Percentiles rank a stretch among this genome's conserved stretches.
Evolutionary conservation across 2,329 filamentous ascomycete genomes (phyloP).

Genomic region (Mycosphaerella arachidis): DNA sequence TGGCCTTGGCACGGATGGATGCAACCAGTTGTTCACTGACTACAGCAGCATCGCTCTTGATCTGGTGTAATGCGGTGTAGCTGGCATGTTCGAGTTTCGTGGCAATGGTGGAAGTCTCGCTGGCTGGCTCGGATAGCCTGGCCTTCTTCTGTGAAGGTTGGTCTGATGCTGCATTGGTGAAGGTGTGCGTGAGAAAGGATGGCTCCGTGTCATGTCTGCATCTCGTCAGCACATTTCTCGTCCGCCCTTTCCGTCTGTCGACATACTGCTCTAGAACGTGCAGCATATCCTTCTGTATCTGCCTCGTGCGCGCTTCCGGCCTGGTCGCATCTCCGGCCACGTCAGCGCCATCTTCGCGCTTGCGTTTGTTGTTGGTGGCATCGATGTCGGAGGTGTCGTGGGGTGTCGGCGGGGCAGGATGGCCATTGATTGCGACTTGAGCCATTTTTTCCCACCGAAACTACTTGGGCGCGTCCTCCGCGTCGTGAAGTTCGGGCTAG

Average conservation of each 20-base stretch:
- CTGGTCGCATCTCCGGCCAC: constrained; percentile 26
- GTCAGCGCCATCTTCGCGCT: constrained; percentile 36
- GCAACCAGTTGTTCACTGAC: constrained; percentile 39
- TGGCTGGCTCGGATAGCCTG: constrained; percentile 35
- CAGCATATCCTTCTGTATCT: constrained; percentile 39
- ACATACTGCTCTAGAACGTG: constrained; percentile 40
- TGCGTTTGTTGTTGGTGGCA: constrained; percentile 38
- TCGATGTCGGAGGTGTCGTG: constrained; percentile 2
- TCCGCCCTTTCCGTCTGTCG: neutral
- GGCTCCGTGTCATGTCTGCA: constrained; percentile 40
- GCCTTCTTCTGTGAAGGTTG: constrained; percentile 45
- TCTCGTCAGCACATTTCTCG: constrained; percentile 11
- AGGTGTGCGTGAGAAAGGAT: constrained; percentile 41
- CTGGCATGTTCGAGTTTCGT: constrained; percentile 35
- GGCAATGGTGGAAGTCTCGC: constrained; percentile 35
- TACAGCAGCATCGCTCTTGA: constrained; percentile 40
- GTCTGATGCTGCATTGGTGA: constrained; percentile 31
- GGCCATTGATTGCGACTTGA: neutral
- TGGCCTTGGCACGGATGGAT: constrained; percentile 28
- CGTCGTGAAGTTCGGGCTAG: neutral
- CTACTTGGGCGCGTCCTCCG: neutral
- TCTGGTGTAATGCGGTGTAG: constrained; percentile 41
- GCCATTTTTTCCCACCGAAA: neutral
- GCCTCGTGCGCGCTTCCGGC: constrained; percentile 23
- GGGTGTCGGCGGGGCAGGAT: constrained; percentile 5